Evolutionary conservation across 108 stramenopile genomes (phyloP).

Genomic region (Skeletonema marinoi): DNA sequence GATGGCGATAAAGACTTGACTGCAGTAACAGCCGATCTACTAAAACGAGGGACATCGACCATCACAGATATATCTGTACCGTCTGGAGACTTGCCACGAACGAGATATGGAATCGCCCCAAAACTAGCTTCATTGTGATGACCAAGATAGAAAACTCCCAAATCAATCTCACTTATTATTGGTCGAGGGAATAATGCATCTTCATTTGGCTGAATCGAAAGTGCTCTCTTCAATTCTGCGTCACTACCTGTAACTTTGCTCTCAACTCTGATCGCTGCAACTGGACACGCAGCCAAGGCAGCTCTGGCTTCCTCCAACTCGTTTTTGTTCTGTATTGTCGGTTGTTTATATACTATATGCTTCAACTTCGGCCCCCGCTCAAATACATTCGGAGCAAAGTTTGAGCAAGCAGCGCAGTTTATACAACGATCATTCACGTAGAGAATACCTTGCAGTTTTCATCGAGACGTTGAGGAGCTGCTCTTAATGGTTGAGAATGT

Average conservation of each 20-base stretch:
- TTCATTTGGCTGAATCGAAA: conserved; percentile 35
- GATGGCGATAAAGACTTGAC: conserved; percentile 31
- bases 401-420: conserved; percentile 69
- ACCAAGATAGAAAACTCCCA: conserved; percentile 56
- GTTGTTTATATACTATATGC: conserved; percentile 61
- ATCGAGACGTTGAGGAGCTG: conserved; percentile 51
- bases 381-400: conserved; percentile 65
- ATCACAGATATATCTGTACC: conserved; percentile 48
- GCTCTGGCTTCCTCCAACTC: conserved; percentile 64
- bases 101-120: conserved; percentile 69
- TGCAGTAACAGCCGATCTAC: conserved; percentile 35
- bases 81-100: conserved; percentile 18
- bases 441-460: conserved; percentile 62
- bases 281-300: conserved; percentile 73
- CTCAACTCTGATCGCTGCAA: conserved; percentile 72
- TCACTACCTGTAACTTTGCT: conserved; percentile 32
- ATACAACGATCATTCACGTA: conserved; percentile 80
- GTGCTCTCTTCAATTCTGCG: conserved; percentile 22
- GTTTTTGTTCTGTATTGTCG: background rate
- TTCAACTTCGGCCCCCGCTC: conserved; percentile 14
- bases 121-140: conserved; percentile 67
- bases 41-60: conserved; percentile 66
- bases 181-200: conserved; percentile 54
- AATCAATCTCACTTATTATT: conserved; percentile 19
- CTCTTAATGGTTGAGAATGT: background rate